These are phyloP conservation scores for Jacaranda copaia DNA, from an alignment of 257 asterid species.

Conservation along the genomic window DNA sequence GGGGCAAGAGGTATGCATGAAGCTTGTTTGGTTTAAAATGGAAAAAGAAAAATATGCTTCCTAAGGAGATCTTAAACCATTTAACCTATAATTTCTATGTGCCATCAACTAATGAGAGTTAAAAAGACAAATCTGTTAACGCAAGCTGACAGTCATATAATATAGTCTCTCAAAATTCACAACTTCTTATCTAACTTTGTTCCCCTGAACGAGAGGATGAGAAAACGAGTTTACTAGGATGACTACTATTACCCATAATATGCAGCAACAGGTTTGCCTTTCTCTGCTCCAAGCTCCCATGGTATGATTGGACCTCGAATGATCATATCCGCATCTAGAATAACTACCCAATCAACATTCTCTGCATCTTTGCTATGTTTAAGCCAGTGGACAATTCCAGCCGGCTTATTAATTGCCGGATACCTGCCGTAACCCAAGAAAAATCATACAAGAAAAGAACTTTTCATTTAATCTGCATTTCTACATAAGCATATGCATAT, in stretches of 20 bases:
- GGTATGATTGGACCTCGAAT: conserved; percentile 93
- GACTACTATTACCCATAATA: conserved; percentile 76
- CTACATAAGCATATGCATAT: not conserved
- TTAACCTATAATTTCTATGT: not conserved
- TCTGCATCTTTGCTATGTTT: conserved; percentile 85
- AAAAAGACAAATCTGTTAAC: not conserved
- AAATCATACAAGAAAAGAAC: not conserved
- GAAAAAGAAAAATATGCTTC: no score
- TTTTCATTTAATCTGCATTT: not conserved
- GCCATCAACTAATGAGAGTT: not conserved
- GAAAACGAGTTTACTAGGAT: not conserved
- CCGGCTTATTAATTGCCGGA: conserved; percentile 99
- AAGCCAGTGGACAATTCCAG: conserved; percentile 95
- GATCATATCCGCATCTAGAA: conserved; percentile 96
- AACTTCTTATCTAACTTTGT: no score
- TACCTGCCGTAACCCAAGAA: conserved; percentile 62
- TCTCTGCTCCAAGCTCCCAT: conserved; percentile 99
- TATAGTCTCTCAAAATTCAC: no score
- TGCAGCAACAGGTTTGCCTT: conserved; percentile 94
- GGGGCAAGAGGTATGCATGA: not conserved
- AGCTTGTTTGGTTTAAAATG: no score
- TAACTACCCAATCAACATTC: conserved; percentile 96
- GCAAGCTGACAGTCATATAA: not conserved
- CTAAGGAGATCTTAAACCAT: not conserved
- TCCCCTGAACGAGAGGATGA: not conserved